These are phyloP conservation scores for Cornus controversa DNA, from an alignment of 148 eudicot genomes.

Conservation along the genomic window DNA sequence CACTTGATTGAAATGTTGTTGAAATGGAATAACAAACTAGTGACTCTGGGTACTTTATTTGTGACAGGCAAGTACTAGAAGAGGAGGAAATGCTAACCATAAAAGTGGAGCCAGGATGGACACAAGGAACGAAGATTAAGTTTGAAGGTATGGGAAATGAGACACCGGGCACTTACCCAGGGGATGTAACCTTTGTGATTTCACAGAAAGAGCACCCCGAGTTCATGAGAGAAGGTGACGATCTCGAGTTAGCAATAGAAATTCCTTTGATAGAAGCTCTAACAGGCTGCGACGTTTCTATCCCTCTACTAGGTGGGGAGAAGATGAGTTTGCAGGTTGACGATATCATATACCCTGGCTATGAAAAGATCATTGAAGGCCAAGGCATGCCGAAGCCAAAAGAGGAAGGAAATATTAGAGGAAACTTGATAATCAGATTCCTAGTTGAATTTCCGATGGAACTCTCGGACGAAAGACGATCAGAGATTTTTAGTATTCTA, in stretches of 20 bases:
- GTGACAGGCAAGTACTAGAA: conserved; percentile 39
- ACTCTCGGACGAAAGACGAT: conserved; percentile 37
- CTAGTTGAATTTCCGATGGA: conserved; percentile 42
- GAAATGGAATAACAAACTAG: not conserved
- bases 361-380: conserved; percentile 41
- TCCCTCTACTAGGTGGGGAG: conserved; percentile 46
- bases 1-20: too few species aligned
- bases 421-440: conserved; percentile 49
- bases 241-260: conserved; percentile 44
- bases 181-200: conserved; percentile 42
- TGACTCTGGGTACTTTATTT: not conserved
- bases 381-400: conserved; percentile 64
- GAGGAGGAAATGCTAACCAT: conserved; percentile 47
- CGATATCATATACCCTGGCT: conserved; percentile 54
- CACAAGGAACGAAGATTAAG: conserved; percentile 57
- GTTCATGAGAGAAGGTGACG: conserved; percentile 44
- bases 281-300: conserved; percentile 41
- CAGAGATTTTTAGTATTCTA: conserved; percentile 36
- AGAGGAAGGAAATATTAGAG: conserved; percentile 40
- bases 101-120: conserved; percentile 70
- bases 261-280: conserved; percentile 52
- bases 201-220: conserved; percentile 46
- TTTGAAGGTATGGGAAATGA: conserved; percentile 43
- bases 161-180: conserved; percentile 28
- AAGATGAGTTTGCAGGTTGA: conserved; percentile 31